Evolutionary conservation across 148 eudicot species (phyloP).

Genomic region (Fallopia convolvulus): DNA sequence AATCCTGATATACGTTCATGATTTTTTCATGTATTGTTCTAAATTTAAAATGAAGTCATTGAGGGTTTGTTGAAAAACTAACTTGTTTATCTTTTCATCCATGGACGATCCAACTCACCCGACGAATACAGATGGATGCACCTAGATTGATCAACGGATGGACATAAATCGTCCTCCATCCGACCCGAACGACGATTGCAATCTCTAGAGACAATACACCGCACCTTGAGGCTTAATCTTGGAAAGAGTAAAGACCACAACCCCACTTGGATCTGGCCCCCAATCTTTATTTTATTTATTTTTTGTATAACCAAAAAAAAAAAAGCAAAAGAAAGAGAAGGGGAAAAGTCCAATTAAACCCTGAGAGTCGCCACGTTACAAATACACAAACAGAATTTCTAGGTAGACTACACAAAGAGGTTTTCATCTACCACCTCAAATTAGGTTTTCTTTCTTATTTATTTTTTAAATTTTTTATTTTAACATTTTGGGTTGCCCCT

Average conservation of each 20-base stretch:
- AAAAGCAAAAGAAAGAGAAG: not conserved
- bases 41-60: too few relatives aligned
- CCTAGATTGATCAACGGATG: too few relatives aligned
- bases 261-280: not conserved
- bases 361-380: not conserved
- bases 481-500: conserved; percentile 6
- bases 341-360: not conserved
- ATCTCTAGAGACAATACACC: not conserved
- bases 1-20: too few relatives aligned
- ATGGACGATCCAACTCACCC: too few relatives aligned
- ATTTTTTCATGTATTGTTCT: too few relatives aligned
- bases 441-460: not conserved
- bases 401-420: conserved; percentile 7
- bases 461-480: not conserved
- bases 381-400: not conserved
- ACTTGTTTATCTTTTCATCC: too few relatives aligned
- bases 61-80: too few relatives aligned
- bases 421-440: conserved; percentile 1
- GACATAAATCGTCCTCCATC: too few relatives aligned
- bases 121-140: too few relatives aligned
- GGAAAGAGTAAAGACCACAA: not conserved
- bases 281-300: not conserved
- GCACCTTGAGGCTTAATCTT: not conserved
- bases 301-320: not conserved
- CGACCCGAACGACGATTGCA: too few relatives aligned